phyloP scores from a whole-genome alignment of 768 basidiomycete genomes.

The Boletus insuetus region DNA sequence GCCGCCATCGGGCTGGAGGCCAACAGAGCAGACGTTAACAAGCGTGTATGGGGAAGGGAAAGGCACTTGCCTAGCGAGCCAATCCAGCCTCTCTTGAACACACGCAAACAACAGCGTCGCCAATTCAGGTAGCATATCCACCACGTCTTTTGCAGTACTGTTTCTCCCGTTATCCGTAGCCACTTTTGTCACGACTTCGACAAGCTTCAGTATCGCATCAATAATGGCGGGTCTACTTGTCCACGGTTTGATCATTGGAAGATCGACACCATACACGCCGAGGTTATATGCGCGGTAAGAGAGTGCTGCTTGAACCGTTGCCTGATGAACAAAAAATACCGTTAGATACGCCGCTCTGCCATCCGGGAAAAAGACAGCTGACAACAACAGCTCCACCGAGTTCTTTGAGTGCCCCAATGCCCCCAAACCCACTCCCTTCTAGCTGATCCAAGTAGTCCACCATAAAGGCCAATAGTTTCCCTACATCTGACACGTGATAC shows the following conservation, averaged over 20 bases:
- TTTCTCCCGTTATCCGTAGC: conserved; percentile 13
- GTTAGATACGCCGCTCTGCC: neutral
- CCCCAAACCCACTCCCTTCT: conserved; percentile 23
- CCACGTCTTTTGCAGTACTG: conserved; percentile 36
- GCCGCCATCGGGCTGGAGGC: conserved; percentile 43
- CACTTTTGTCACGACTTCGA: conserved; percentile 53
- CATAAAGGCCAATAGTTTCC: conserved; percentile 62
- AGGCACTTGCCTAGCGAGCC: conserved; percentile 54
- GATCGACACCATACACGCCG: conserved; percentile 73
- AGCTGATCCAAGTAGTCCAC: conserved; percentile 28
- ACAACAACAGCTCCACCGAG: conserved; percentile 57
- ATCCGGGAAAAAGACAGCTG: conserved; percentile 22
- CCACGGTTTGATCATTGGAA: conserved; percentile 77
- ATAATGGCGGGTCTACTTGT: conserved; percentile 69
- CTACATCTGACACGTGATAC: conserved; percentile 61
- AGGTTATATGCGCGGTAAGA: conserved; percentile 73
- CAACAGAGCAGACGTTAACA: neutral
- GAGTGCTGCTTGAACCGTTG: conserved; percentile 66
- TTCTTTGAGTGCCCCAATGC: conserved; percentile 32
- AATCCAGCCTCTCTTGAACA: conserved; percentile 65
- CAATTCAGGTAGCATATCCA: conserved; percentile 60
- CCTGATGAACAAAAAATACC: conserved; percentile 39
- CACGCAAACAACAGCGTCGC: conserved; percentile 63
- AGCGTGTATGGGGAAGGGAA: neutral
- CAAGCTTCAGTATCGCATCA: conserved; percentile 68